Base-by-base conservation (phyloP, 2,329 filamentous ascomycete genomes). In the Phyllosticta citrichinensis region DNA sequence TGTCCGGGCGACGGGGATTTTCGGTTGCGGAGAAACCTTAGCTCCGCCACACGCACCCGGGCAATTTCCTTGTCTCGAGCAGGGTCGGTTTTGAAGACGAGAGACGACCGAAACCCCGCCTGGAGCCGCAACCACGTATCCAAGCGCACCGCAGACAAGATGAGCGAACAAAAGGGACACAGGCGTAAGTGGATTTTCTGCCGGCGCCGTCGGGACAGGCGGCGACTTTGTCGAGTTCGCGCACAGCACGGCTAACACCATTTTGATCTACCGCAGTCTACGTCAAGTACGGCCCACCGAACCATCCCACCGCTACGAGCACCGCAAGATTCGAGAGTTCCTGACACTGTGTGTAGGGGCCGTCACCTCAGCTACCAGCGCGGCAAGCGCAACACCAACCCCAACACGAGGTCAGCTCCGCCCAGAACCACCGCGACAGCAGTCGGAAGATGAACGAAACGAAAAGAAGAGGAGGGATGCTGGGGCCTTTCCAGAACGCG, bases 291-390 rank as follows among this genome's bases (percentile, higher is more conserved):
- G 57, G 19, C 47, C 35, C 35, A 17, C 27, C 33, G 52, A 17
- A 19, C 24, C 12, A 60, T 33, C 47, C 3, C n/a, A 17, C n/a
- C 35, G 33, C 40, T 14, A 53, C 22, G 22, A 47, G 22, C 22
- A 22, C 47, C 27, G 20, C 35, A 27, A 14, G 35, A 51, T 10
- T 24, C 14, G 19, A 33, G 51, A 24, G 25, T 27, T 61, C 51
- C 27, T 61, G 54, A 61, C 50, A 27, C 25, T 20, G 17, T 9
- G 11, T 33, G 20, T 62, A 95, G 90, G 91, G 93, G 91, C 84
- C 92, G 91, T 81, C 93, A 97, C 87, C 83, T 97, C 82, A 93
- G 88, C 82, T 97, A 96, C 85, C 88, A 96, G 85, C 89, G 93
- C 80, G 88, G 88, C 78, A 93, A 95, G 84, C 89, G 90, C 81